Conservation (phyloP, 148 eudicot genomes). For the Nyssa sinensis region DNA sequence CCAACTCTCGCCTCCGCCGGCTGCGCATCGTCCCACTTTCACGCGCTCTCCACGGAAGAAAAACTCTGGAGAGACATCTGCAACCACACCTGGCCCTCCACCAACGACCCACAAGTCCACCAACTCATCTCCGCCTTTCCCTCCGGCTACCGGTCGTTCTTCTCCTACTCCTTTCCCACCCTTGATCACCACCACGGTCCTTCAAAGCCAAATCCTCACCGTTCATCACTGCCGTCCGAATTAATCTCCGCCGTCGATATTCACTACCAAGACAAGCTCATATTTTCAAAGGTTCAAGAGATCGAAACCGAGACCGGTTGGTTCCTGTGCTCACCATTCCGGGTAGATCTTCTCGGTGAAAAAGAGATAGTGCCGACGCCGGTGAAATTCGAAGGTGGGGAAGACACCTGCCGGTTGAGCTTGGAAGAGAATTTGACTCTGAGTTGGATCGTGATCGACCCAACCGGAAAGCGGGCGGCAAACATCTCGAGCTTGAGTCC, state of each 20-base stretch:
- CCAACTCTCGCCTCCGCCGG: conserved; percentile 35
- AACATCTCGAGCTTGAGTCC: conserved; percentile 50
- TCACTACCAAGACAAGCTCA: conserved; percentile 26
- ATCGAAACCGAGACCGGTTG: conserved; percentile 33
- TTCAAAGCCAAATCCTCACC: background rate
- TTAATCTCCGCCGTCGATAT: conserved; percentile 52
- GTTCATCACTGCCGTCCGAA: background rate
- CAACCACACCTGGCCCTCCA: conserved; percentile 52
- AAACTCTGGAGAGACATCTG: conserved; percentile 46
- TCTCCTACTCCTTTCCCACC: conserved; percentile 38
- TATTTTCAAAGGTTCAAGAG: conserved; percentile 42
- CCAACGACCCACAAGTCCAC: conserved; percentile 23
- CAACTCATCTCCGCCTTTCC: conserved; percentile 30
- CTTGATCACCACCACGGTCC: conserved; percentile 9
- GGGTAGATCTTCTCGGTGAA: conserved; percentile 47
- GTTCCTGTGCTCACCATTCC: conserved; percentile 43
- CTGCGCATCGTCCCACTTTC: conserved; percentile 36
- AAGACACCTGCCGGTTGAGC: conserved; percentile 15
- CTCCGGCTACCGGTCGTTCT: conserved; percentile 46
- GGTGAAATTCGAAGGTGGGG: conserved; percentile 15
- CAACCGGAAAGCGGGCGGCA: conserved; percentile 36
- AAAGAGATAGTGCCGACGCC: conserved; percentile 37
- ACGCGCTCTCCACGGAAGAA: conserved; percentile 27
- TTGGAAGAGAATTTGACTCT: conserved; percentile 35
- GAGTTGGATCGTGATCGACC: conserved; percentile 73